Conservation (phyloP, 768 basidiomycete genomes). For the Tylopilus rubrobrunneus region DNA sequence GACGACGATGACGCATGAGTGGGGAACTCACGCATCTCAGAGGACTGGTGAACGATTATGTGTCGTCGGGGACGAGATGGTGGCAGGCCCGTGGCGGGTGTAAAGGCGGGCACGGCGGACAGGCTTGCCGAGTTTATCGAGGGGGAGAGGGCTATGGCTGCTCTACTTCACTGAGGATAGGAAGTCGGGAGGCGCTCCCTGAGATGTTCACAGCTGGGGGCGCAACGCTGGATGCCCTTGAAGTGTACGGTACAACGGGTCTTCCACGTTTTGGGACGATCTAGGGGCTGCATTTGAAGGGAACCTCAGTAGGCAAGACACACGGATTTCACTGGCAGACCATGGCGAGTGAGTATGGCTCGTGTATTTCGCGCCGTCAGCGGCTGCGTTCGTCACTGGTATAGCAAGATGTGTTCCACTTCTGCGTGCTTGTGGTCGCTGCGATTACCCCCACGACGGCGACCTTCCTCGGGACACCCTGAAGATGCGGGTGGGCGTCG, state of each 20-base stretch:
- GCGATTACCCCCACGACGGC: constrained; percentile 70
- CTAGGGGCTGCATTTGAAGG: constrained; percentile 34
- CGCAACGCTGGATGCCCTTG: constrained; percentile 36
- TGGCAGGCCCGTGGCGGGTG: constrained; percentile 39
- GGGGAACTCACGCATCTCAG: constrained; percentile 36
- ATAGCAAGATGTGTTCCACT: constrained; percentile 43
- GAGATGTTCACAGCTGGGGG: constrained; percentile 35
- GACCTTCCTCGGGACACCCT: constrained; percentile 46
- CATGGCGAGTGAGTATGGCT: constrained; percentile 59
- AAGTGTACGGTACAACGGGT: constrained; percentile 72
- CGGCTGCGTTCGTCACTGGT: constrained; percentile 55
- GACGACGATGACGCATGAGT: constrained; percentile 16
- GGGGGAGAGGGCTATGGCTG: constrained; percentile 39
- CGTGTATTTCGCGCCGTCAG: constrained; percentile 73
- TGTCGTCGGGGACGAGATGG: constrained; percentile 69
- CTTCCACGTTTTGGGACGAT: constrained; percentile 44
- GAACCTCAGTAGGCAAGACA: background rate
- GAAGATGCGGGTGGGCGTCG: constrained; percentile 44
- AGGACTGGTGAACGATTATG: constrained; percentile 56
- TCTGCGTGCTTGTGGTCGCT: constrained; percentile 38
- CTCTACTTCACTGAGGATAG: constrained; percentile 87
- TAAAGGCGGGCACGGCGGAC: constrained; percentile 62
- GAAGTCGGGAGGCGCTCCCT: constrained; percentile 65
- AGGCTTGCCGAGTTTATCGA: constrained; percentile 68
- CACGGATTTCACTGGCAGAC: no score